Conservation (phyloP, 495 filamentous ascomycete genomes). For the Bryoglossum gracile region DNA sequence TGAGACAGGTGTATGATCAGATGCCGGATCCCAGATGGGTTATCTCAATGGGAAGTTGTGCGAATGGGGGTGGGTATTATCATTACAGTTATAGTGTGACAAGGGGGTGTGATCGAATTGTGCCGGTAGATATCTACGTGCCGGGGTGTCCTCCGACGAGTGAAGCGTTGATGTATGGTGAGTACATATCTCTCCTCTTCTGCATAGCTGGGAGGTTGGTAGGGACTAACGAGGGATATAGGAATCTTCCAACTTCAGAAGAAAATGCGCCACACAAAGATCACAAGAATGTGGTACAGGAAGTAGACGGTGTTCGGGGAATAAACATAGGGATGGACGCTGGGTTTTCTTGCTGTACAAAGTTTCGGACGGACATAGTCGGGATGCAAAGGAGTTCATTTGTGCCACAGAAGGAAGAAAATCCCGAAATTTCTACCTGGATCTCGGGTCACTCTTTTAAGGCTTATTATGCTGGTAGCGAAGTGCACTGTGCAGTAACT, state of each 20-base stretch:
- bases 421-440: too few species aligned
- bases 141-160: slow-evolving; percentile 86
- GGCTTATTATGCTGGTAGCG: too few species aligned
- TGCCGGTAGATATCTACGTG: slow-evolving; percentile 89
- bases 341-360: slow-evolving; percentile 20
- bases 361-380: slow-evolving; percentile 21
- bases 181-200: neutral
- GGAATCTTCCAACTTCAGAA: slow-evolving; percentile 16
- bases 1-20: slow-evolving; percentile 95
- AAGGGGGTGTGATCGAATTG: slow-evolving; percentile 81
- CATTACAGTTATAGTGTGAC: slow-evolving; percentile 89
- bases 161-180: slow-evolving; percentile 82
- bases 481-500: too few species aligned
- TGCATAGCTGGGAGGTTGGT: too few species aligned
- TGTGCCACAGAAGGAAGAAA: slow-evolving; percentile 9
- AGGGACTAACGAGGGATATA: neutral
- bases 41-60: slow-evolving; percentile 84
- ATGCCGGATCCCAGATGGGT: slow-evolving; percentile 97
- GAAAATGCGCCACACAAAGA: slow-evolving; percentile 15
- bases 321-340: neutral
- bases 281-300: slow-evolving; percentile 56
- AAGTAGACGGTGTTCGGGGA: slow-evolving; percentile 33
- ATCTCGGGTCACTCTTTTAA: too few species aligned
- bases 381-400: slow-evolving; percentile 20
- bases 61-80: slow-evolving; percentile 91